Conservation (phyloP, 306 rosid genomes). For the Fagus crenata region DNA sequence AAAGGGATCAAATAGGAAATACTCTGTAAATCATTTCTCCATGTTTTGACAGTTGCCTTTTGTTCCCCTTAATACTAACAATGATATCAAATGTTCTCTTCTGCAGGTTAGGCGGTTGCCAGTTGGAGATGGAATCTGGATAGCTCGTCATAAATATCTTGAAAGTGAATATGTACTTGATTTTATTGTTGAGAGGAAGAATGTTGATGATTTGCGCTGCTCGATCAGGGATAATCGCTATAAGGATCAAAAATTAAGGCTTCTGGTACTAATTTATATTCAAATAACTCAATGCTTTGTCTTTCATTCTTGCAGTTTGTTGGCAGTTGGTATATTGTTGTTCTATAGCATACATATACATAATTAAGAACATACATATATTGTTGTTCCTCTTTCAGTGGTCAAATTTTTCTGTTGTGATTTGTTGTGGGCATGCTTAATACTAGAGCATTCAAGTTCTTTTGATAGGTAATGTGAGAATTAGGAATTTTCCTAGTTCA, state of each 20-base stretch:
- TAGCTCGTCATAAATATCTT: conserved; percentile 71
- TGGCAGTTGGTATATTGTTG: conserved; percentile 14
- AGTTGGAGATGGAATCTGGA: conserved; percentile 94
- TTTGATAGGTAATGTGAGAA: neutral
- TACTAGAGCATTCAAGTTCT: neutral
- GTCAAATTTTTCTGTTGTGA: neutral
- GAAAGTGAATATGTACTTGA: conserved; percentile 79
- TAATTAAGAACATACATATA: neutral
- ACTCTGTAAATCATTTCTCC: neutral
- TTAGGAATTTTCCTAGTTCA: neutral
- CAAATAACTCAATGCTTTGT: conserved; percentile 3
- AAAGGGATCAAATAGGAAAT: too few relatives aligned
- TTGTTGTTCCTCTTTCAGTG: neutral
- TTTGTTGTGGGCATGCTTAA: neutral
- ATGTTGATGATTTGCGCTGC: conserved; percentile 73
- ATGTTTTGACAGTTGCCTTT: neutral
- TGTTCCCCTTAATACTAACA: conserved; percentile 18
- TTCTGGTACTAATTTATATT: conserved; percentile 52
- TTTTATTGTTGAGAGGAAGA: conserved; percentile 92
- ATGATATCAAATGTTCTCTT: conserved; percentile 24
- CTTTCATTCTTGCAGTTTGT: conserved; percentile 4
- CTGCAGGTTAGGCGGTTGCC: conserved; percentile 80
- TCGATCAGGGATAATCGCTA: conserved; percentile 94
- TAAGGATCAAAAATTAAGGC: conserved; percentile 82
- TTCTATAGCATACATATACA: neutral